A percentile compares a stretch with the other conserved stretches of the same genome.
Conservation (phyloP, 2,329 filamentous ascomycete species). For the Talaromyces rugulosus region DNA sequence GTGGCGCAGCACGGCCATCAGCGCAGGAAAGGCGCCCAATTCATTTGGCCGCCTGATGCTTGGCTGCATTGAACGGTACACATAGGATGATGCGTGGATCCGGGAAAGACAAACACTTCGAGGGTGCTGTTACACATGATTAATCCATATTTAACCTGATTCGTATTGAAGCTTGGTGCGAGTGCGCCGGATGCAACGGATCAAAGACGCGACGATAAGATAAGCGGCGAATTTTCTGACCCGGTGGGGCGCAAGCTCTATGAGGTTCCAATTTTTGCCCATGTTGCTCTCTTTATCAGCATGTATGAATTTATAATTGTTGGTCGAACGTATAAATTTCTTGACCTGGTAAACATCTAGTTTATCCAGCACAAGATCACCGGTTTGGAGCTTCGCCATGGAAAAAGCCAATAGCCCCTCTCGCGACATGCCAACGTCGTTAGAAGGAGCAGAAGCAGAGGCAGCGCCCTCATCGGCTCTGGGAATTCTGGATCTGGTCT, state of each 20-base stretch:
- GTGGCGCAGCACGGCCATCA: not conserved
- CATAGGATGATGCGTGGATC: no score
- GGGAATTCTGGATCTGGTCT: constrained; percentile 10
- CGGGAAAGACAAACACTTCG: not conserved
- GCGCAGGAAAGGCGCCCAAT: not conserved
- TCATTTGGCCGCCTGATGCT: not conserved
- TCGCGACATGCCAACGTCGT: not conserved
- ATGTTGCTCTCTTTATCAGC: not conserved
- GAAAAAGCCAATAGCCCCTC: not conserved
- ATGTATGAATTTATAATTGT: not conserved
- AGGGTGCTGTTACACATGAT: not conserved
- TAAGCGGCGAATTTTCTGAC: not conserved
- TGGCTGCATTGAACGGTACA: not conserved
- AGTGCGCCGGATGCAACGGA: not conserved
- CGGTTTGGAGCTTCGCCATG: not conserved
- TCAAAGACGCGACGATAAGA: not conserved
- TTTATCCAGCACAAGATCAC: not conserved
- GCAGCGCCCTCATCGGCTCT: not conserved
- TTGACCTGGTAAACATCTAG: not conserved
- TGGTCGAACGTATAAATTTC: not conserved
- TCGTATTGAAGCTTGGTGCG: no score
- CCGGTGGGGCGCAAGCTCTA: not conserved
- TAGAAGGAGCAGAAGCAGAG: not conserved
- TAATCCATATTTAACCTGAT: not conserved
- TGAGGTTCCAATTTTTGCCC: not conserved